phyloP scores from a whole-genome alignment of 73 alveolate species.

The Symbiodinium natans region DNA sequence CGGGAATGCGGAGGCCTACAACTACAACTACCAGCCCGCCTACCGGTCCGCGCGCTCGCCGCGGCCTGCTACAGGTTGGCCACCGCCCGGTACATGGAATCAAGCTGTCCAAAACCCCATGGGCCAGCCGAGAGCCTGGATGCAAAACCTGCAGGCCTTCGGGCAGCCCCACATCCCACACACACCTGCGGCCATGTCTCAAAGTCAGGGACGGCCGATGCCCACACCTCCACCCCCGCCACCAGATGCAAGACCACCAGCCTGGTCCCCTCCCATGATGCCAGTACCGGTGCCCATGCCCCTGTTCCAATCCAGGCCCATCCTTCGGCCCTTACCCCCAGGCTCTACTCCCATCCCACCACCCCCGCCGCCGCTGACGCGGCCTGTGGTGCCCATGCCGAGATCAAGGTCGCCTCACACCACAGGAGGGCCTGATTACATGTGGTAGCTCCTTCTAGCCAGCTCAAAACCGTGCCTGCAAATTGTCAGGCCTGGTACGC shows the following conservation, averaged over 20 bases:
- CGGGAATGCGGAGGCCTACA: too few relatives aligned
- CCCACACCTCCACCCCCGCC: not conserved
- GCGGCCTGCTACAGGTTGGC: too few relatives aligned
- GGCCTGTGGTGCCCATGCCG: not conserved
- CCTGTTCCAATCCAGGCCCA: conserved; percentile 18
- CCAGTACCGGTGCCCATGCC: not conserved
- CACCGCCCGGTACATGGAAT: not conserved
- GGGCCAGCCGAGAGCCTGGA: not conserved
- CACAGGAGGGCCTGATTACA: not conserved
- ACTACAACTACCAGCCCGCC: not conserved
- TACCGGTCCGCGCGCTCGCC: not conserved
- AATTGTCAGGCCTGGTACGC: too few relatives aligned
- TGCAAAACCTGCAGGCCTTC: conserved; percentile 9
- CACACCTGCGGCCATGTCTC: not conserved
- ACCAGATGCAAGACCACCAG: conserved; percentile 20
- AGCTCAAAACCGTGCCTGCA: too few relatives aligned
- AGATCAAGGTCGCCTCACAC: not conserved
- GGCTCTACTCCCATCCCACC: conserved; percentile 29
- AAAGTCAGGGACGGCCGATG: conserved; percentile 23
- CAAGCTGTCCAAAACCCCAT: not conserved
- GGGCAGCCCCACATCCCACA: conserved; percentile 14
- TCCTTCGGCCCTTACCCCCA: not conserved
- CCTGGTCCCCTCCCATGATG: conserved; percentile 54
- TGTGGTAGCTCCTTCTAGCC: not conserved
- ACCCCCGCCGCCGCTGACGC: not conserved